phyloP scores from a whole-genome alignment of 805 yeast species.

The Myxozyma nipponensis region DNA sequence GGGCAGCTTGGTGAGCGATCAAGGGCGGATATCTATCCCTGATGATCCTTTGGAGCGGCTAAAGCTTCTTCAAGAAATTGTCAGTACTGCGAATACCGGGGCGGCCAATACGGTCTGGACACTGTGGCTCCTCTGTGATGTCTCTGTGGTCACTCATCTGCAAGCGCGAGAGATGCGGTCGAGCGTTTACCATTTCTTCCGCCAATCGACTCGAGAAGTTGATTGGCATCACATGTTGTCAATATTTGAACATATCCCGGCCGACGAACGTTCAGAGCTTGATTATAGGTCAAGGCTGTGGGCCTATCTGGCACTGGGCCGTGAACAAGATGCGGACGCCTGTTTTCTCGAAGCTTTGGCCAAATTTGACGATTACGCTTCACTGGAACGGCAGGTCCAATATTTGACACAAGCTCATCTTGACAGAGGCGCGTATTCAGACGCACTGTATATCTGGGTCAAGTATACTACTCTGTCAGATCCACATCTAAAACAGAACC shows the following conservation, averaged over 20 bases:
- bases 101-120: conserved; percentile 12
- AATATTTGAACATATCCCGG: conserved; percentile 18
- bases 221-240: conserved; percentile 23
- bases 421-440: conserved; percentile 5
- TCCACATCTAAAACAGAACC: conserved; percentile 5
- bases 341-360: not conserved
- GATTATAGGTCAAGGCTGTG: conserved; percentile 22
- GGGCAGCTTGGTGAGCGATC: not conserved
- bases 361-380: not conserved
- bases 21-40: conserved; percentile 1
- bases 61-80: conserved; percentile 6
- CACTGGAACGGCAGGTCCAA: not conserved
- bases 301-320: conserved; percentile 19
- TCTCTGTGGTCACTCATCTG: conserved; percentile 1
- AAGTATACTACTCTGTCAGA: conserved; percentile 3
- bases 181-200: conserved; percentile 18
- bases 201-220: conserved; percentile 5
- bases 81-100: conserved; percentile 5
- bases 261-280: conserved; percentile 8
- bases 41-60: conserved; percentile 12
- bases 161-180: conserved; percentile 7
- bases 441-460: conserved; percentile 9
- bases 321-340: conserved; percentile 1
- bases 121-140: conserved; percentile 17
- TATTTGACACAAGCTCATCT: not conserved